Conservation (phyloP, 345 rosid genomes). For the Pelargonium nanum region DNA sequence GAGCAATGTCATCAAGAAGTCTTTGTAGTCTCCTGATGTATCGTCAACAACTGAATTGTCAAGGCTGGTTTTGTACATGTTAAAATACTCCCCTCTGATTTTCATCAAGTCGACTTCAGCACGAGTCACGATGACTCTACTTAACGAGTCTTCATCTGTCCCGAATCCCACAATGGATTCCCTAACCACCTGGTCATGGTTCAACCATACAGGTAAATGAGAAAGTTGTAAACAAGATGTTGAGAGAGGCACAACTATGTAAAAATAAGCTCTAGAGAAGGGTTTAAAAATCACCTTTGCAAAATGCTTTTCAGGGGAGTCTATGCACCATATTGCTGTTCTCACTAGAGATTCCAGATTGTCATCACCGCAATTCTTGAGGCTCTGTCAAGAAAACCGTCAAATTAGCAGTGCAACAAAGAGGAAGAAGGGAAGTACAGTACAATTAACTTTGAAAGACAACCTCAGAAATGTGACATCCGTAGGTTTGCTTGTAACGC, state of each 20-base stretch:
- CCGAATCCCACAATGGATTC: conserved; percentile 56
- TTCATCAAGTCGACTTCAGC: conserved; percentile 76
- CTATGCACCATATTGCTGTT: not conserved
- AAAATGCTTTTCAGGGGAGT: conserved; percentile 56
- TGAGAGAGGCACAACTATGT: not conserved
- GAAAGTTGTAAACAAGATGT: not conserved
- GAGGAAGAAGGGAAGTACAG: not conserved
- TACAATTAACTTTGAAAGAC: conserved; percentile 1
- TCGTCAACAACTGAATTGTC: conserved; percentile 60
- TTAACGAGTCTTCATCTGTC: conserved; percentile 78
- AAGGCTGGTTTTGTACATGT: conserved; percentile 38
- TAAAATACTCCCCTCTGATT: conserved; percentile 48
- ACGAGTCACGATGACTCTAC: conserved; percentile 61
- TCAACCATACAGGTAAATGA: not conserved
- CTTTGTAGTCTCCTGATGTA: conserved; percentile 59
- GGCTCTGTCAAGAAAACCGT: not conserved
- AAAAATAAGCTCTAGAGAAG: not conserved
- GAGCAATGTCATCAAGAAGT: not conserved
- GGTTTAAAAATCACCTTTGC: conserved; percentile 47
- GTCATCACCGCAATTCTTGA: not conserved
- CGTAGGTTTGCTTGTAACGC: conserved; percentile 42
- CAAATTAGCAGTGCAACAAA: not conserved
- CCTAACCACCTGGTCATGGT: conserved; percentile 39
- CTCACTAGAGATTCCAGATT: not conserved
- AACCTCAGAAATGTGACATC: conserved; percentile 58